Conservation (phyloP, 805 yeast species). For the Suhomyces sp. region DNA sequence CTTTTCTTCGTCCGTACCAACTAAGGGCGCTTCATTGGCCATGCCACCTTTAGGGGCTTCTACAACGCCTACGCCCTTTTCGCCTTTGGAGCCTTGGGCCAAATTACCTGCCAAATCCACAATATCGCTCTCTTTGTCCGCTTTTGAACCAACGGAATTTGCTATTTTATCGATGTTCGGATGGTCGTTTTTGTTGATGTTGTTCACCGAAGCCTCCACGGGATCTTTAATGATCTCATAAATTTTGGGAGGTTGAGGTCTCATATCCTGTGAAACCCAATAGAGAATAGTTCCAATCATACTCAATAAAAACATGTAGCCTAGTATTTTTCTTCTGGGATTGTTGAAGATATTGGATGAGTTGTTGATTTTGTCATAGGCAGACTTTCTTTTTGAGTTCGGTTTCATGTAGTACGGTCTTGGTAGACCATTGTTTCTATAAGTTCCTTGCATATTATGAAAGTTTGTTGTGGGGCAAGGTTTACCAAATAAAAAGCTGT, state of each 20-base stretch:
- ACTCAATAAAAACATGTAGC: constrained; percentile 34
- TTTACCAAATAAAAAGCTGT: not conserved
- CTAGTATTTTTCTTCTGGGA: constrained; percentile 37
- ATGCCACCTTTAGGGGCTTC: constrained; percentile 49
- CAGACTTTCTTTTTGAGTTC: constrained; percentile 30
- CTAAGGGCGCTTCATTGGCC: constrained; percentile 44
- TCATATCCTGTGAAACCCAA: constrained; percentile 37
- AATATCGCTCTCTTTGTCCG: constrained; percentile 33
- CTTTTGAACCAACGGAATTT: constrained; percentile 26
- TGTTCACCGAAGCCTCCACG: constrained; percentile 1
- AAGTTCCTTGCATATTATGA: constrained; percentile 40
- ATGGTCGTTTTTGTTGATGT: not conserved
- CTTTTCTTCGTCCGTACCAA: constrained; percentile 38
- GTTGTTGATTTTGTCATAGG: constrained; percentile 27
- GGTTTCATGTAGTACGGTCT: constrained; percentile 49
- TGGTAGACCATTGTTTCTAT: constrained; percentile 42
- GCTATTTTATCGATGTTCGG: constrained; percentile 26
- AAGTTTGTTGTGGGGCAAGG: not conserved
- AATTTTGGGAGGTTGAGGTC: constrained; percentile 22
- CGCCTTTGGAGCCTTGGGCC: constrained; percentile 39
- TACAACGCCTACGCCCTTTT: constrained; percentile 35
- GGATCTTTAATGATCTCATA: constrained; percentile 21
- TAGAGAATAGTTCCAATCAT: constrained; percentile 35
- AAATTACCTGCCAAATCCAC: constrained; percentile 37
- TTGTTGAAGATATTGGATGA: constrained; percentile 32